Base-by-base conservation (phyloP, 352 stramenopile species). In the Phytophthora hybrid region DNA sequence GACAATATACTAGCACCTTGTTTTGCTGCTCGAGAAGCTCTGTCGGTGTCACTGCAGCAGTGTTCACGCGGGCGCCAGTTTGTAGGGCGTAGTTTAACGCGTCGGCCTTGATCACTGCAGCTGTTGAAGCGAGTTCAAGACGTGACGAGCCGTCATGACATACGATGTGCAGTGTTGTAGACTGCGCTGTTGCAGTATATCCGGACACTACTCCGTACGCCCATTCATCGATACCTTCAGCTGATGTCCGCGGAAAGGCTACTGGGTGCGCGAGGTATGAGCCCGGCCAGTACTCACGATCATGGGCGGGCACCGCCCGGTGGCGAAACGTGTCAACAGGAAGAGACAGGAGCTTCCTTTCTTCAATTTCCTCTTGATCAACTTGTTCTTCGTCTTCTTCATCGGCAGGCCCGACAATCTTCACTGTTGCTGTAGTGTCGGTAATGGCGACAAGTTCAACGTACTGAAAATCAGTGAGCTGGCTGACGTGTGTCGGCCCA, bases 81-180 rank as follows among this genome's bases (percentile, higher is more conserved):
- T 65, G 55, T 0, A 71, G n/a, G 4, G 55, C 46, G 21, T 71
- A 71, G 16, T 71, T 64, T 1, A 70, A 19, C 10, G 32, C n/a
- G 5, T 63, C 53, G 0, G 9, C 53, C 32, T 70, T 63, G n/a
- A 70, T 70, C 4, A 64, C 44, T 14, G 19, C 3, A 21, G 11
- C 59, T 11, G 44, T 44, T 10, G 31, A 5, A 23, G 2, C 52
- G 4, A 70, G 44, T 0, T n/a, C 19, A 2, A 70, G 54, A 3
- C 63, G 37, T 4, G 54, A 11, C 1, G 31, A 16, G 1, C 14
- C 31, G 7, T 64, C 16, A 16, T 23, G 11, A 21, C 54, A 53
- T 0, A 64, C 44, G 5, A 70, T 31, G 19, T 64, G 63, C 0
- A 70, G 44, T 3, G 14, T 63, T 31, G 41, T 46, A 6, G 8